phyloP scores from a whole-genome alignment of 2,329 filamentous ascomycete genomes.

The Proliferodiscus dingleyae region DNA sequence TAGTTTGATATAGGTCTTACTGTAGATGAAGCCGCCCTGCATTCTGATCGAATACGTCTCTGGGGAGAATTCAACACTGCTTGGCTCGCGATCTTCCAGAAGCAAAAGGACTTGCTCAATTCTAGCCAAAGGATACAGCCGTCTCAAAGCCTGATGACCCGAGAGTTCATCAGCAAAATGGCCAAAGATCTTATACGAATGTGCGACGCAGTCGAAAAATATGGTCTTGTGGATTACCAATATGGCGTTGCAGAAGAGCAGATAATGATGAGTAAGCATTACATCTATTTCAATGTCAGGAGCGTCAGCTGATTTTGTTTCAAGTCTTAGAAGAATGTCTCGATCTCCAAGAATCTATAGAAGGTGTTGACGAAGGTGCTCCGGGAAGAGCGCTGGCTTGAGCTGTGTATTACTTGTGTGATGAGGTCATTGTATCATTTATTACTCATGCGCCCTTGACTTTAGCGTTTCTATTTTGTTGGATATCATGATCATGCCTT shows the following conservation, averaged over 20 bases:
- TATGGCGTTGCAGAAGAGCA: conserved; percentile 95
- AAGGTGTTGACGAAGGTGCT: conserved; percentile 15
- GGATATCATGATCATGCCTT: neutral
- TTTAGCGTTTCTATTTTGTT: conserved; percentile 8
- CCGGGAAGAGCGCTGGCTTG: conserved; percentile 25
- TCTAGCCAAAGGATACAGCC: conserved; percentile 24
- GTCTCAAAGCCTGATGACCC: conserved; percentile 59
- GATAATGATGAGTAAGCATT: conserved; percentile 69
- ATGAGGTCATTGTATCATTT: conserved; percentile 6
- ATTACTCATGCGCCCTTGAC: neutral
- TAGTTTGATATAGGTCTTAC: conserved; percentile 63
- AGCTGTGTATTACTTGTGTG: conserved; percentile 13
- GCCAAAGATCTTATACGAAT: conserved; percentile 75
- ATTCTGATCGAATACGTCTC: conserved; percentile 72
- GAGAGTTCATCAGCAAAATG: conserved; percentile 69
- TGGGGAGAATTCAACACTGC: conserved; percentile 95
- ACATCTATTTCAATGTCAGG: neutral
- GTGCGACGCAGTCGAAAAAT: conserved; percentile 81
- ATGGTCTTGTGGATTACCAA: conserved; percentile 95
- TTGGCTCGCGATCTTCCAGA: conserved; percentile 80
- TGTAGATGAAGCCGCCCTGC: conserved; percentile 72
- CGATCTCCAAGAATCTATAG: conserved; percentile 44
- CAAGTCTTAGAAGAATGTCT: conserved; percentile 49
- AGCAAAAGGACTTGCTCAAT: conserved; percentile 70
- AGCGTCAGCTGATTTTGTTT: neutral